A percentile compares a stretch with the other conserved stretches of the same genome.
phyloP scores from a whole-genome alignment of 306 rosid genomes.

The Elaeagnus macrophylla region DNA sequence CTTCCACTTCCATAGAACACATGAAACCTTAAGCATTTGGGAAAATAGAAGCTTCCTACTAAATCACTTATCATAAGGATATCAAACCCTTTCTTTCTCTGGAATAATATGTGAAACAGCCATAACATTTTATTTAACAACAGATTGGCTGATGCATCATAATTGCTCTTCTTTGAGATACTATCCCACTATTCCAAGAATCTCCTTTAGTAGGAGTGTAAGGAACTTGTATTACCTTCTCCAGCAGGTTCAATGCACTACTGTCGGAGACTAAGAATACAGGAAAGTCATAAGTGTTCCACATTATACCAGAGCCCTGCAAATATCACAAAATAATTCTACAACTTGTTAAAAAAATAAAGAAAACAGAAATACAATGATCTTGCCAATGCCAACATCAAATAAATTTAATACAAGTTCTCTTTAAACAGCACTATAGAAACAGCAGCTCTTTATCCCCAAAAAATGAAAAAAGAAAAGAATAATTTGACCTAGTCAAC shows the following conservation, averaged over 20 bases:
- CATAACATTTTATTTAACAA: too few relatives aligned
- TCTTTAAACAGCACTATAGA: neutral
- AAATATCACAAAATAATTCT: slow-evolving; percentile 17
- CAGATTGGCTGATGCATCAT: neutral
- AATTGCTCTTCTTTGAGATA: neutral
- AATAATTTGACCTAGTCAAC: too few relatives aligned
- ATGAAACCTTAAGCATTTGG: too few relatives aligned
- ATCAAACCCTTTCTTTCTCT: neutral
- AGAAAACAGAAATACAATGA: neutral
- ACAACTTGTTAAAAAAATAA: slow-evolving; percentile 4
- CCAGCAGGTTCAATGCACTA: slow-evolving; percentile 44
- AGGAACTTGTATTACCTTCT: slow-evolving; percentile 58
- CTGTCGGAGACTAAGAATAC: slow-evolving; percentile 61
- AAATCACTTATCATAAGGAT: neutral
- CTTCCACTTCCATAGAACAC: too few relatives aligned
- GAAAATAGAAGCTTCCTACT: too few relatives aligned
- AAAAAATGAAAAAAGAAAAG: neutral
- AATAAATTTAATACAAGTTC: neutral
- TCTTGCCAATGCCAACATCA: neutral
- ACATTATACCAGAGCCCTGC: slow-evolving; percentile 89
- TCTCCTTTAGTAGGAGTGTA: slow-evolving; percentile 6
- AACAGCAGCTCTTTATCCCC: neutral
- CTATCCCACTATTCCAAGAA: too few relatives aligned
- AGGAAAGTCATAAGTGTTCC: slow-evolving; percentile 63
- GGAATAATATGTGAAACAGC: too few relatives aligned